Conservation (phyloP, 2,329 filamentous ascomycete genomes). For the Fusarium hainanense region DNA sequence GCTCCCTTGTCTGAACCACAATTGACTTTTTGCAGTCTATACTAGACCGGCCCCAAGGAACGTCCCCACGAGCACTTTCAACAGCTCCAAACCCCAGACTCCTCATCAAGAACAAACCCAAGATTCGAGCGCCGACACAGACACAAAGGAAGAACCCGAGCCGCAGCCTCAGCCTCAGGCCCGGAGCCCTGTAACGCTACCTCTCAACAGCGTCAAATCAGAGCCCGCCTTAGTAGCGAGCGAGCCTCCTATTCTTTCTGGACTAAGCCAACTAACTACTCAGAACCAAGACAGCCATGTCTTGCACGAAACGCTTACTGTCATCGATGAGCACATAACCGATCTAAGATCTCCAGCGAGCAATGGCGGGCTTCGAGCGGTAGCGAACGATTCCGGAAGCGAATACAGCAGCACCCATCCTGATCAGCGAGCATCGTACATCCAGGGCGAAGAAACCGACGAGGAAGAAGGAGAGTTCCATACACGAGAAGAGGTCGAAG, state of each 20-base stretch:
- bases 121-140: constrained; percentile 41
- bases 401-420: constrained; percentile 88
- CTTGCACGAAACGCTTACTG: constrained; percentile 92
- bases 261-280: constrained; percentile 54
- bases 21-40: constrained; percentile 62
- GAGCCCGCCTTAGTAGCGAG: constrained; percentile 43
- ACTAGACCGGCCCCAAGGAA: constrained; percentile 67
- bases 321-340: constrained; percentile 97
- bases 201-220: constrained; percentile 57
- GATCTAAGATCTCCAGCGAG: constrained; percentile 73
- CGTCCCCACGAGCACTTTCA: constrained; percentile 46
- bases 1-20: constrained; percentile 14
- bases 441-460: constrained; percentile 93
- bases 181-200: constrained; percentile 55
- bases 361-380: constrained; percentile 63
- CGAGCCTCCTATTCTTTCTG: constrained; percentile 42
- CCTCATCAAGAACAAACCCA: constrained; percentile 48
- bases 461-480: constrained; percentile 86
- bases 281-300: constrained; percentile 72
- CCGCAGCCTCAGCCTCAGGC: constrained; percentile 53
- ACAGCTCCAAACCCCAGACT: constrained; percentile 47
- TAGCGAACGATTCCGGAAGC: constrained; percentile 81
- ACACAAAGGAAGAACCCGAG: constrained; percentile 47
- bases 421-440: constrained; percentile 84
- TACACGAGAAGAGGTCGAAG: constrained; percentile 76